A percentile compares a stretch with the other conserved stretches of the same genome.
phyloP scores from a whole-genome alignment of 108 stramenopile genomes.

The Fistulifera solaris region DNA sequence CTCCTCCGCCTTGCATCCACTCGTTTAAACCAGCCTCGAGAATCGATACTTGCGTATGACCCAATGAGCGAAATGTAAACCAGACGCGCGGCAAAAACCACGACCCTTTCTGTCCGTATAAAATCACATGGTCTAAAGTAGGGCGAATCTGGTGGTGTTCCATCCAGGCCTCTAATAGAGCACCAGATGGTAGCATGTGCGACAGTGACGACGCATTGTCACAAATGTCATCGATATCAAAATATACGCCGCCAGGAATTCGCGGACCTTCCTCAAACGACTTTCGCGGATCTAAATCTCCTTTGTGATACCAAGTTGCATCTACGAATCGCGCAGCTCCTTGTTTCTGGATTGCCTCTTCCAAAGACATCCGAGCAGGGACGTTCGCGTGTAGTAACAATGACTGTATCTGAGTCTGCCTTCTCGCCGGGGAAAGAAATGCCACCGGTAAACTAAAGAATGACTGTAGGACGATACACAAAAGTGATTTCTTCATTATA shows the following conservation, averaged over 20 bases:
- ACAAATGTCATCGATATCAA: slow-evolving; percentile 61
- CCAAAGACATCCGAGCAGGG: too few species aligned
- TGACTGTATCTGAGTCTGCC: too few species aligned
- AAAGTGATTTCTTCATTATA: too few species aligned
- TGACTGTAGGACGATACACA: too few species aligned
- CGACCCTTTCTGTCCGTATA: slow-evolving; percentile 45
- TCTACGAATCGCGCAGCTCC: slow-evolving; percentile 21
- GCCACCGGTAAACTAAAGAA: too few species aligned
- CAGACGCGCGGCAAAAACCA: slow-evolving; percentile 53
- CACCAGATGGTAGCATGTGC: slow-evolving; percentile 11
- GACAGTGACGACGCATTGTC: slow-evolving; percentile 13
- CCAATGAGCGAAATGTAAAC: slow-evolving; percentile 41
- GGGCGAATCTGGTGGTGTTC: slow-evolving; percentile 29
- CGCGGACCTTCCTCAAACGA: slow-evolving; percentile 48
- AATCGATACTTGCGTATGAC: slow-evolving; percentile 31
- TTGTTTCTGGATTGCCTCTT: too few species aligned
- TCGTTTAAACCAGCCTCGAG: slow-evolving; percentile 57
- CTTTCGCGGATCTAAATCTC: slow-evolving; percentile 17
- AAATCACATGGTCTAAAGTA: slow-evolving; percentile 25
- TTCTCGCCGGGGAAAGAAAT: too few species aligned
- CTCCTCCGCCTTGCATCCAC: slow-evolving; percentile 45
- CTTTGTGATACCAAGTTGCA: slow-evolving; percentile 42
- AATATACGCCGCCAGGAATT: slow-evolving; percentile 44
- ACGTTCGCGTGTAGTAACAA: too few species aligned
- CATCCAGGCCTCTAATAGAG: slow-evolving; percentile 27